These are phyloP conservation scores for Phaseolus lunatus DNA, from an alignment of 306 rosid genomes.

Conservation along the genomic window DNA sequence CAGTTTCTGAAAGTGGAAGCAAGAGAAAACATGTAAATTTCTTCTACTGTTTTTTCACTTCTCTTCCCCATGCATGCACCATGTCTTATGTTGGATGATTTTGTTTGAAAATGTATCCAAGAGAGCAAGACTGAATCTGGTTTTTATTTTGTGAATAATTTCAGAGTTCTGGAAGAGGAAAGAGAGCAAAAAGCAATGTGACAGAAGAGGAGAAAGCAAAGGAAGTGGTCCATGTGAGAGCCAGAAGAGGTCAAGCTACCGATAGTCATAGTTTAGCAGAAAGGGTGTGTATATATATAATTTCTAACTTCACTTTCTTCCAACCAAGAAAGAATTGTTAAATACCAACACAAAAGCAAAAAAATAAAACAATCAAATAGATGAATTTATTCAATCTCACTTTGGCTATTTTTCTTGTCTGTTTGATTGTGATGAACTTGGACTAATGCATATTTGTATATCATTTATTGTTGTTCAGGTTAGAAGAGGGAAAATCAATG, in stretches of 20 bases:
- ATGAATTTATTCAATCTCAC: background rate
- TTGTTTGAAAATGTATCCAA: background rate
- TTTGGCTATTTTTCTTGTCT: slow-evolving; percentile 9
- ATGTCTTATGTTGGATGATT: background rate
- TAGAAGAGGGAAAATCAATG: slow-evolving; percentile 95
- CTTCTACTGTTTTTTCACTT: background rate
- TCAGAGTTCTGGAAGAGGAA: slow-evolving; percentile 74
- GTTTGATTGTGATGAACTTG: slow-evolving; percentile 7
- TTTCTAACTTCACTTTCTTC: slow-evolving; percentile 13
- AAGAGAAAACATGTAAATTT: slow-evolving; percentile 56
- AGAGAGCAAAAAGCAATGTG: slow-evolving; percentile 60
- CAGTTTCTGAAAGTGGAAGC: slow-evolving; percentile 64
- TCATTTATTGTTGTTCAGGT: slow-evolving; percentile 61
- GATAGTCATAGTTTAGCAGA: slow-evolving; percentile 98
- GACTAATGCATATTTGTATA: slow-evolving; percentile 22
- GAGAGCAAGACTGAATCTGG: background rate
- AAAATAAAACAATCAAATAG: background rate
- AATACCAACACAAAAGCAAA: background rate
- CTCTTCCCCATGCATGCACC: background rate
- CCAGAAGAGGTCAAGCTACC: slow-evolving; percentile 99
- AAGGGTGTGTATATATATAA: slow-evolving; percentile 67
- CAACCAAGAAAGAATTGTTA: background rate
- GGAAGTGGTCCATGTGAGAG: slow-evolving; percentile 97
- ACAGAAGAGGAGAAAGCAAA: slow-evolving; percentile 67
- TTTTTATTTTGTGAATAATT: slow-evolving; percentile 30